Evolutionary conservation across 2,329 filamentous ascomycete genomes (phyloP).

Genomic region (Neonectria punicea): DNA sequence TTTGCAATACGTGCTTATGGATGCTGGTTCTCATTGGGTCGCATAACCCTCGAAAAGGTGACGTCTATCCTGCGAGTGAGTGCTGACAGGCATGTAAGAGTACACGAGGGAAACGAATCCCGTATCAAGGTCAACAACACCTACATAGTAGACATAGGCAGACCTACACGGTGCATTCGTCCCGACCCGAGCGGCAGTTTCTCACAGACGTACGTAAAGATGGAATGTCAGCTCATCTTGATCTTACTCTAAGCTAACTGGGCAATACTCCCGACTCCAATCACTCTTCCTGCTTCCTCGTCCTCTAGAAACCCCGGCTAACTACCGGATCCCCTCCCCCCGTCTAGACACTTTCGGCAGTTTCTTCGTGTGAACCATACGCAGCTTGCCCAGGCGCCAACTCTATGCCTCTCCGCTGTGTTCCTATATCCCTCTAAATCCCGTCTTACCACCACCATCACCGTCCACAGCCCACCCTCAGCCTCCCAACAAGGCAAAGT

Average conservation of each 20-base stretch:
- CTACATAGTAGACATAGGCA: no score
- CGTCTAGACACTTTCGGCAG: conserved; percentile 17
- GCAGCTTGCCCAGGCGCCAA: not conserved
- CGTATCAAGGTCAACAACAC: not conserved
- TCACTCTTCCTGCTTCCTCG: conserved; percentile 1
- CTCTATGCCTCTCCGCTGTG: not conserved
- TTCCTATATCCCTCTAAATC: not conserved
- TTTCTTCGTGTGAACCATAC: not conserved
- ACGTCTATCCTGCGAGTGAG: not conserved
- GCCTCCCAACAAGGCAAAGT: conserved; percentile 10
- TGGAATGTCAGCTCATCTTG: not conserved
- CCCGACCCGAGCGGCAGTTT: not conserved
- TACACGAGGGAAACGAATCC: not conserved
- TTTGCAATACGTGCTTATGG: not conserved
- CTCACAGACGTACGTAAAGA: not conserved
- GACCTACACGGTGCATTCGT: not conserved
- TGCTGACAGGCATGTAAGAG: not conserved
- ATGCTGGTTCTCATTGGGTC: not conserved
- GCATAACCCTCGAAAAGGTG: not conserved
- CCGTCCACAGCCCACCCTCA: conserved; percentile 18
- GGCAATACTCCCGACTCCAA: conserved; percentile 19
- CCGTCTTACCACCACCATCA: not conserved
- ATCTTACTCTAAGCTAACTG: conserved; percentile 5
- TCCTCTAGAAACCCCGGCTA: conserved; percentile 3
- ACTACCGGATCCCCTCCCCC: conserved; percentile 16